Conservation (phyloP, 495 filamentous ascomycete species). For the Pseudotulostoma volvatum region DNA sequence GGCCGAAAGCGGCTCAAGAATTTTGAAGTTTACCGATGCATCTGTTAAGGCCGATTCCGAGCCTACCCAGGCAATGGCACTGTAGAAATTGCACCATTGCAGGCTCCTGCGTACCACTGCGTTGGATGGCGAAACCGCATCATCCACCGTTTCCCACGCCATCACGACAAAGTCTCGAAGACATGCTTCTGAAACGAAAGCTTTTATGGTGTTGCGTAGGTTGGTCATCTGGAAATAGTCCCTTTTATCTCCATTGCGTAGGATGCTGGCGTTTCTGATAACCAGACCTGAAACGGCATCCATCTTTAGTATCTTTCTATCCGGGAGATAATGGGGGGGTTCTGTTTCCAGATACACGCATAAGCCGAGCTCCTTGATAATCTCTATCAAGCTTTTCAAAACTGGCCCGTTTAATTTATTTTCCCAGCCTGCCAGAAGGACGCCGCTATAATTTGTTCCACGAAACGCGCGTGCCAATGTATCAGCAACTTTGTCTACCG, state of each 20-base stretch:
- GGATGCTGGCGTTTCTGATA: conserved; percentile 33
- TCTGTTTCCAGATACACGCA: conserved; percentile 34
- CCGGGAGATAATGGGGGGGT: conserved; percentile 30
- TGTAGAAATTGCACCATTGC: conserved; percentile 42
- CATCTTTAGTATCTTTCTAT: conserved; percentile 20
- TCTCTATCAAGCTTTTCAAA: conserved; percentile 20
- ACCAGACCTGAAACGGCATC: conserved; percentile 27
- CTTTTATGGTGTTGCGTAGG: conserved; percentile 31
- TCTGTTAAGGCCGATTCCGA: conserved; percentile 25
- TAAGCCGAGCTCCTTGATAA: conserved; percentile 22
- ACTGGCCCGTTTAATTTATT: conserved; percentile 15
- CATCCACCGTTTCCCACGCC: conserved; percentile 39
- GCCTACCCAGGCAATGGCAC: conserved; percentile 35
- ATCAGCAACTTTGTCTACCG: conserved; percentile 20
- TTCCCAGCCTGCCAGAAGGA: conserved; percentile 36
- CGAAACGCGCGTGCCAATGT: conserved; percentile 17
- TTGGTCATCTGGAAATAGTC: conserved; percentile 33
- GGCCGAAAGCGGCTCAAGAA: conserved; percentile 30
- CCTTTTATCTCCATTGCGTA: conserved; percentile 28
- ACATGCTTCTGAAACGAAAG: conserved; percentile 37
- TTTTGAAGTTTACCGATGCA: conserved; percentile 19
- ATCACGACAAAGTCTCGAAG: conserved; percentile 30
- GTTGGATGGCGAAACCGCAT: conserved; percentile 29
- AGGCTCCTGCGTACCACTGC: conserved; percentile 35
- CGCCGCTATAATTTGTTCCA: conserved; percentile 24